Evolutionary conservation across 169 alveolate genomes (phyloP).

Genomic region (Plasmodium cynomolgi): DNA sequence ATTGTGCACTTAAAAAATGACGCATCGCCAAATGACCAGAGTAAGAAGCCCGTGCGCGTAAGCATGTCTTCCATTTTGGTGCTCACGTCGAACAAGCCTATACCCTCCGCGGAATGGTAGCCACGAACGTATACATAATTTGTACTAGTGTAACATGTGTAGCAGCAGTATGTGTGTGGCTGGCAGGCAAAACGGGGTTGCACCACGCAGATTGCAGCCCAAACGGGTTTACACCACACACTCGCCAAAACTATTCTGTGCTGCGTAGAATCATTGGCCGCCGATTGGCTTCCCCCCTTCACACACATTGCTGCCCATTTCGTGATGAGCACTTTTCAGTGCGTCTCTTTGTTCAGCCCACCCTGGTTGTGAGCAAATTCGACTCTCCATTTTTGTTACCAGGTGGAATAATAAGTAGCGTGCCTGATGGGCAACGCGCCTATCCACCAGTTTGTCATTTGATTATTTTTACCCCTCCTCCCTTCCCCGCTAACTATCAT

Average conservation of each 20-base stretch:
- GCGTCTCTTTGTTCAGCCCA: neutral
- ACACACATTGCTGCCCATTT: neutral
- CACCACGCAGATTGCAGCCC: too few species aligned
- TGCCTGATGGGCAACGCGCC: neutral
- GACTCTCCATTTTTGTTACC: neutral
- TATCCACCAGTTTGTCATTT: neutral
- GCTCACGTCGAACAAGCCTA: constrained; percentile 39
- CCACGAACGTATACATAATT: neutral
- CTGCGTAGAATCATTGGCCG: neutral
- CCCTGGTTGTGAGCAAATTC: neutral
- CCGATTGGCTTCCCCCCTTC: neutral
- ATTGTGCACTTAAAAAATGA: constrained; percentile 18
- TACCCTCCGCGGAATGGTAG: neutral
- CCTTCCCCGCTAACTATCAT: neutral
- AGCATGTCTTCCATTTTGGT: constrained; percentile 49
- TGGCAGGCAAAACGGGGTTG: too few species aligned
- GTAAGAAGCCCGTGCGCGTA: constrained; percentile 5
- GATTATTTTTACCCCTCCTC: neutral
- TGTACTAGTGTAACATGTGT: neutral
- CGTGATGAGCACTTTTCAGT: neutral
- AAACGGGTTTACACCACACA: too few species aligned
- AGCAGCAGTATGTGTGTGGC: neutral
- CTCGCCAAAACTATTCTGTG: too few species aligned
- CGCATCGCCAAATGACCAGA: neutral
- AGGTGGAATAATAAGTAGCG: neutral